Base-by-base conservation (phyloP, 225 moss, liverwort and hornwort species). In the Ulota crispa region DNA sequence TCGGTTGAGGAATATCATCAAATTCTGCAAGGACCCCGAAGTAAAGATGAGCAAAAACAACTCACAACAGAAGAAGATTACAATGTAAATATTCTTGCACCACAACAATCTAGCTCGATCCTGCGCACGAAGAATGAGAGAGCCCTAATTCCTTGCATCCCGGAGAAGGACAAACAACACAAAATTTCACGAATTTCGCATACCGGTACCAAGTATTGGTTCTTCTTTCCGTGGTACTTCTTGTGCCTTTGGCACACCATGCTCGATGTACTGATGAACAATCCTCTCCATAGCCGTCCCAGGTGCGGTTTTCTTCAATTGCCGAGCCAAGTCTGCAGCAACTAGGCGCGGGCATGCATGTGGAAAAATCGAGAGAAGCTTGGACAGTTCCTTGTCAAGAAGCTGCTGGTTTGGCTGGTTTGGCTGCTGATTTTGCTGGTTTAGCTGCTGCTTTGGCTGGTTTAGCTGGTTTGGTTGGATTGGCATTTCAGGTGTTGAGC, bases 331-430 rank as follows among this genome's bases (percentile, higher is more conserved):
- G 64, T 86, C 62, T 30, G 61, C 77, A 24, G 80, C 70, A 75
- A 59, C 86, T 68, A 55, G 64, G 3, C 8, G 65, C 70, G 83
- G 78, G 31, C 84, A 77, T 42, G 79, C 84, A 65, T 78, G 2
- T 30, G 89, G 88, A 68, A 92, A 88, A 14, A 91, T 14, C 27
- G 52, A 9, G 36, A 91, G 80, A 77, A 88, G 78, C 78, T 53
- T 82, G 15, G 83, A 77, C n/a, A 88, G 60, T 64, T 80, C 64
- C 59, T 82, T 84, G 79, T 86, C 84, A 77, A 90, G 45, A 65
- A 83, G 80, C 30, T 56, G 74, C 42, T 66, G 80, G 41, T 45
- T 30, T 5, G 15, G 47, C 47, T 66, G 80, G 57, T 61, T 45
- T 11, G 7, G 73, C 34, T 65, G 80, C n/a, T n/a, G n/a, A n/a